Conservation (phyloP, 2,329 filamentous ascomycete species). For the Fusarium sp. region DNA sequence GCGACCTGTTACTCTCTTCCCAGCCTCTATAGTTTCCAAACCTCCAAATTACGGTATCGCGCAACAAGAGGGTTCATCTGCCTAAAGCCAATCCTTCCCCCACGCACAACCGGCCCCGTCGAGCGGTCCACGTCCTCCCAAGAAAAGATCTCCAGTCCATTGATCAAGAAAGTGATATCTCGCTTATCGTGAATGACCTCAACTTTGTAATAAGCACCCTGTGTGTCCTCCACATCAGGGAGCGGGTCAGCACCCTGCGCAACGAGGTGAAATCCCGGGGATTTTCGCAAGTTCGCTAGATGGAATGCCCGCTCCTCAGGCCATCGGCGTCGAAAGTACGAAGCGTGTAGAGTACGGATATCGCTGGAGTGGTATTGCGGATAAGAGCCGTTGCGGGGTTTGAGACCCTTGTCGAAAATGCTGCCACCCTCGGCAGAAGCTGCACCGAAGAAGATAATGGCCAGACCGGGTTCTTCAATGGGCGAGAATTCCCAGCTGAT, state of each 20-base stretch:
- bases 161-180: constrained; percentile 35
- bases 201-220: constrained; percentile 41
- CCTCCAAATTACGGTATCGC: constrained; percentile 42
- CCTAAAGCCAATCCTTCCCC: constrained; percentile 40
- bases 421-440: constrained; percentile 31
- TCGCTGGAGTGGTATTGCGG: constrained; percentile 45
- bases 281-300: constrained; percentile 44
- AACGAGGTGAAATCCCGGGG: constrained; percentile 44
- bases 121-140: constrained; percentile 40
- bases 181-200: constrained; percentile 44
- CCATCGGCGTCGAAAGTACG: constrained; percentile 46
- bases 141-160: constrained; percentile 32
- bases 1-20: too few relatives aligned
- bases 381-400: constrained; percentile 42
- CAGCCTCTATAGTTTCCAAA: constrained; percentile 35
- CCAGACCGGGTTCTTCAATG: constrained; percentile 37
- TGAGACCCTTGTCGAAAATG: constrained; percentile 40
- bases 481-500: constrained; percentile 44
- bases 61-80: constrained; percentile 44
- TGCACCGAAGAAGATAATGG: constrained; percentile 47
- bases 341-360: constrained; percentile 42
- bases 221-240: constrained; percentile 36
- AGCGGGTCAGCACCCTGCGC: constrained; percentile 44
- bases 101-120: constrained; percentile 39
- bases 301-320: constrained; percentile 44